A percentile compares a stretch with the other conserved stretches of the same genome.
Conservation (phyloP, 176 grass and related monocot species). For the Triticum aestivum region IWGSC_CS_RefSeq_v2.1 NC_057814.1:528224573-528225072, state of each 20-base stretch:
- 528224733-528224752: too few species aligned
- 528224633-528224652: too few species aligned
- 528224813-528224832: too few species aligned
- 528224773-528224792: too few species aligned
- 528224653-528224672: too few species aligned
- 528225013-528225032: not conserved
- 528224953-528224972: not conserved
- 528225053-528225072: not conserved
- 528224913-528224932: not conserved
- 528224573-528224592: too few species aligned
- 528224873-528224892: accelerated
- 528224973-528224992: not conserved
- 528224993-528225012: not conserved
- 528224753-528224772: too few species aligned
- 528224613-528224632: too few species aligned
- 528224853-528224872: not conserved
- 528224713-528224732: too few species aligned
- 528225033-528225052: not conserved
- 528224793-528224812: not conserved
- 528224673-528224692: too few species aligned
- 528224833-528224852: not conserved
- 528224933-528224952: not conserved
- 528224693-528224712: too few species aligned
- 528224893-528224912: not conserved
- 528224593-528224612: too few species aligned